Evolutionary conservation across 805 yeast species (phyloP).

Genomic region (Yamadazyma akitaensis): DNA sequence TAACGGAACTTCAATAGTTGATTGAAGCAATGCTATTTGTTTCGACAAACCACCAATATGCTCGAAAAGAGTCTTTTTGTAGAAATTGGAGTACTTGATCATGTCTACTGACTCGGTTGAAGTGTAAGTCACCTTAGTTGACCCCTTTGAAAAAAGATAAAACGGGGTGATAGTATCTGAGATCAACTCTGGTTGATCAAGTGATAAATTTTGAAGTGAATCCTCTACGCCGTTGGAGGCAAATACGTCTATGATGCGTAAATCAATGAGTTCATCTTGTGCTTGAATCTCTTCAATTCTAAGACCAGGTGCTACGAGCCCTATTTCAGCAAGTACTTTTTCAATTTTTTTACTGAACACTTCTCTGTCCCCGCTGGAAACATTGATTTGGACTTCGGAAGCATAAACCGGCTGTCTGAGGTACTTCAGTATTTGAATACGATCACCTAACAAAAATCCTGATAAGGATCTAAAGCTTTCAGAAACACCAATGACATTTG

Average conservation of each 20-base stretch:
- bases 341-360: slow-evolving; percentile 24
- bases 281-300: slow-evolving; percentile 5
- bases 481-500: slow-evolving; percentile 28
- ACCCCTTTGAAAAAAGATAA: slow-evolving; percentile 35
- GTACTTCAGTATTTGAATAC: slow-evolving; percentile 44
- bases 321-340: slow-evolving; percentile 49
- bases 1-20: slow-evolving; percentile 77
- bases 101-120: slow-evolving; percentile 4
- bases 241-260: slow-evolving; percentile 27
- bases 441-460: slow-evolving; percentile 47
- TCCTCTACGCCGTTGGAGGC: slow-evolving; percentile 33
- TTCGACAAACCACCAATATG: slow-evolving; percentile 74
- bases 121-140: slow-evolving; percentile 10
- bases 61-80: slow-evolving; percentile 43
- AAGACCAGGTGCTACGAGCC: slow-evolving; percentile 60
- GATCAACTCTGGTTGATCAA: slow-evolving; percentile 19
- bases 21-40: slow-evolving; percentile 58
- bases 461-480: slow-evolving; percentile 26
- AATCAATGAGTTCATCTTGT: slow-evolving; percentile 10
- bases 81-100: slow-evolving; percentile 41
- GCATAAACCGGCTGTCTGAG: slow-evolving; percentile 46
- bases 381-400: slow-evolving; percentile 4
- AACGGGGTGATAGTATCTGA: slow-evolving; percentile 33
- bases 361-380: not conserved
- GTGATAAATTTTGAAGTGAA: slow-evolving; percentile 30